Base-by-base conservation (phyloP, 352 stramenopile species). In the Phytophthora sp. region DNA sequence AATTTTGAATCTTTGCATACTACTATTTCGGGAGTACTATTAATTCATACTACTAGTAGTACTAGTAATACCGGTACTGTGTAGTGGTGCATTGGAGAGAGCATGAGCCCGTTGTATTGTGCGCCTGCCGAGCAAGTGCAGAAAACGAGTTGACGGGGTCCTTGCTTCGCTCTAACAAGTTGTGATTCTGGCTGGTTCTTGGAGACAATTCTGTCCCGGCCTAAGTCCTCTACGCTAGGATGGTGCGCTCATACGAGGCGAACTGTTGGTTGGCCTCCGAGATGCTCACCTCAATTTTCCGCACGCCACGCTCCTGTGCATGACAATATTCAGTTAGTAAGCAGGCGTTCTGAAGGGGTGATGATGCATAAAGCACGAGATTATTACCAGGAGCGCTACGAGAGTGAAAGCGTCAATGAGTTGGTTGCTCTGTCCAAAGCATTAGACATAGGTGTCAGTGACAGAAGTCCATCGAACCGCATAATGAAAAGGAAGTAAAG, bases 261-360 rank as follows among this genome's bases (percentile, higher is more conserved):
- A 94, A 88, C 63, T 99, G 96, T 61, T 96, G 89, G 26, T 88
- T 77, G 30, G 93, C 92, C 69, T 99, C 96, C 20, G 92, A 94
- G 62, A 98, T 97, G 69, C 87, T 97, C 26, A 98, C 88, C 78
- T 99, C 94, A 65, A 99, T 86, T 71, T 94, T 96, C 21, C 77
- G 79, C 30, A 87, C 88, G 16, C 87, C 84, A 15, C 88, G 88
- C n/a, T 89, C 81, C 80, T 90, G 55, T 29, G 62, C 33, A 29
- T 36, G 24, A 7, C 18, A 46, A 20, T 7, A 50, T 55, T 5
- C 36, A 33, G 35, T 18, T 51, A 54, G 30, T 12, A 42, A 15
- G 27, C 5, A 56, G 33, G 11, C 1, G 15, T 49, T 7, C 1
- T 15, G 16, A 24, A 63, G 20, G 26, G 38, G 45, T 20, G 13